Evolutionary conservation across 164 flowering plant genomes (phyloP).

Genomic region (Kingdonia uniflora): DNA sequence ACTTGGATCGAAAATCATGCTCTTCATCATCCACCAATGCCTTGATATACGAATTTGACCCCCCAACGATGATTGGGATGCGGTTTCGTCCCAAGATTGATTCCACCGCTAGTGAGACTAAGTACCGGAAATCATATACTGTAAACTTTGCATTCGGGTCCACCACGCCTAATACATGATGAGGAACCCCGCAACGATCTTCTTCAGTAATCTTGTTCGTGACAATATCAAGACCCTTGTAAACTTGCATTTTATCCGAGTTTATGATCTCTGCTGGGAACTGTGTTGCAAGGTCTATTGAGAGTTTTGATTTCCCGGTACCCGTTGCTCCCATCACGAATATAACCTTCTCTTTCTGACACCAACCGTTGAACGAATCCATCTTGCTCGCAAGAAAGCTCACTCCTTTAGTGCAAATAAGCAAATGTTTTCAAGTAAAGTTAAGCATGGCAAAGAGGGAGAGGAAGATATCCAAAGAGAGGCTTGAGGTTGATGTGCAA

Average conservation of each 20-base stretch:
- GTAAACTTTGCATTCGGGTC: constrained; percentile 47
- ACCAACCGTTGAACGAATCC: constrained; percentile 21
- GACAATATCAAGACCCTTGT: constrained; percentile 53
- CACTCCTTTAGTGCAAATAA: too few relatives aligned
- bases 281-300: constrained; percentile 63
- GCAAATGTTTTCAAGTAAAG: too few relatives aligned
- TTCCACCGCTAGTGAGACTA: constrained; percentile 27
- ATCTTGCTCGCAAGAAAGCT: too few relatives aligned
- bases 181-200: constrained; percentile 53
- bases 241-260: constrained; percentile 83
- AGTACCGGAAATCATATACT: constrained; percentile 32
- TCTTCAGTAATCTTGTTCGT: constrained; percentile 78
- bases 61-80: constrained; percentile 79
- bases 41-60: constrained; percentile 70
- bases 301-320: constrained; percentile 68
- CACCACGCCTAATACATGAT: constrained; percentile 51
- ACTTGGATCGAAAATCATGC: constrained; percentile 26
- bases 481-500: too few relatives aligned
- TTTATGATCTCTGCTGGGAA: constrained; percentile 64
- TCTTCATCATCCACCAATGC: constrained; percentile 37
- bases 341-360: constrained; percentile 56
- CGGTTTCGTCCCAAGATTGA: constrained; percentile 29
- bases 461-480: too few relatives aligned
- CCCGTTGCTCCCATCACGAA: constrained; percentile 85
- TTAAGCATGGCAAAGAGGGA: too few relatives aligned